Percentiles rank a stretch among this genome's conserved stretches.
These are phyloP conservation scores for Aspergillus costaricaensis DNA, from an alignment of 2,329 filamentous ascomycete genomes.

Conservation along the genomic window DNA sequence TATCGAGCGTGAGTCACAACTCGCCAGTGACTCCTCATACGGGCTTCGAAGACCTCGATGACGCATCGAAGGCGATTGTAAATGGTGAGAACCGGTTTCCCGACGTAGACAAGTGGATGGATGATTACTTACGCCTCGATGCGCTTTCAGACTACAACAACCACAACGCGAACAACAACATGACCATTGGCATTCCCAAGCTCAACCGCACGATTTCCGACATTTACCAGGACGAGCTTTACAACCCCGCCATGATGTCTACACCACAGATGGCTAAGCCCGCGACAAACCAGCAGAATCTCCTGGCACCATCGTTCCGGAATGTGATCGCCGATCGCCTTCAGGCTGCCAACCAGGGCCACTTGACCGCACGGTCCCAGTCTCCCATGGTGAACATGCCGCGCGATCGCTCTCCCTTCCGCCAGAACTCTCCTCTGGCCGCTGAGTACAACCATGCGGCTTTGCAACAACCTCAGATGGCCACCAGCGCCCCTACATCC, in stretches of 20 bases:
- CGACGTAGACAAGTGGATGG: slow-evolving; percentile 52
- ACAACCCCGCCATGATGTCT: slow-evolving; percentile 56
- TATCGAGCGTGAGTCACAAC: slow-evolving; percentile 62
- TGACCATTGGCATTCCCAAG: slow-evolving; percentile 63
- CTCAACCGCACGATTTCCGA: slow-evolving; percentile 85
- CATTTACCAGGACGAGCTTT: slow-evolving; percentile 80
- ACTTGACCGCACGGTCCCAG: slow-evolving; percentile 63
- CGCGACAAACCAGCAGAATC: slow-evolving; percentile 31
- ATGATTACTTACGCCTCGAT: slow-evolving; percentile 68
- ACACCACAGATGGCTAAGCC: slow-evolving; percentile 39
- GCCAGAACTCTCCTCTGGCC: slow-evolving; percentile 66
- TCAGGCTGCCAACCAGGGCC: slow-evolving; percentile 75
- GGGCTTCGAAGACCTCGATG: slow-evolving; percentile 56
- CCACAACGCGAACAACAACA: slow-evolving; percentile 39
- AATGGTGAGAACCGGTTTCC: slow-evolving; percentile 56
- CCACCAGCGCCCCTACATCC: slow-evolving; percentile 37
- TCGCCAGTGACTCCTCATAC: slow-evolving; percentile 64
- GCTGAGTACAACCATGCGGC: slow-evolving; percentile 44
- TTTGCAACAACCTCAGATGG: slow-evolving; percentile 44
- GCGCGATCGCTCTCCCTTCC: slow-evolving; percentile 79
- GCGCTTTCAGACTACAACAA: slow-evolving; percentile 57
- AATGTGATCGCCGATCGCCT: slow-evolving; percentile 73
- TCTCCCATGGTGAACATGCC: slow-evolving; percentile 56
- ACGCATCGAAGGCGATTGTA: slow-evolving; percentile 51
- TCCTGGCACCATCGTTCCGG: slow-evolving; percentile 57